Evolutionary conservation across 306 rosid species (phyloP).

Genomic region (Vigna hirtella): DNA sequence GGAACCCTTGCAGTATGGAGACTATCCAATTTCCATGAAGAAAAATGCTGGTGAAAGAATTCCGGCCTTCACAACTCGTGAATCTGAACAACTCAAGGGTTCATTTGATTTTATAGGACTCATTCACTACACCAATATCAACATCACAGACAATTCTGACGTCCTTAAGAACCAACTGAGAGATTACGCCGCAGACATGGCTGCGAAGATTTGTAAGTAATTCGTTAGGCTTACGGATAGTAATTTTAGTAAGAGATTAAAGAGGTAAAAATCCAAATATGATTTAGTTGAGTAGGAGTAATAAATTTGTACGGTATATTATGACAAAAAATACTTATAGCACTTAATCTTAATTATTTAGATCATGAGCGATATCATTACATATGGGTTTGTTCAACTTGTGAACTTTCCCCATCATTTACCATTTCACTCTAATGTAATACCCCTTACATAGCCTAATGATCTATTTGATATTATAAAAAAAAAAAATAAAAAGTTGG

Average conservation of each 20-base stretch:
- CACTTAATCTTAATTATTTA: no score
- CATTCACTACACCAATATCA: slow-evolving; percentile 41
- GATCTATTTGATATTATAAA: background rate
- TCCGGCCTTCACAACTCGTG: slow-evolving; percentile 57
- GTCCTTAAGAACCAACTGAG: slow-evolving; percentile 43
- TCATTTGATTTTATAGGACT: slow-evolving; percentile 72
- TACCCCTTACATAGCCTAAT: background rate
- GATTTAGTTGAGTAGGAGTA: no score
- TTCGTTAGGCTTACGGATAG: background rate
- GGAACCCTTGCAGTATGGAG: slow-evolving; percentile 71
- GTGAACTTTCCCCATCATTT: background rate
- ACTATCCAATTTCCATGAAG: slow-evolving; percentile 71
- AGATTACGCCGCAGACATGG: slow-evolving; percentile 52
- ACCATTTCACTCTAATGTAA: background rate
- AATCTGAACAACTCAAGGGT: slow-evolving; percentile 60
- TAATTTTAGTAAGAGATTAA: background rate
- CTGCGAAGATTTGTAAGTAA: slow-evolving; percentile 33
- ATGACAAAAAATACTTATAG: no score
- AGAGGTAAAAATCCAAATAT: no score
- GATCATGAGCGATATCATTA: no score
- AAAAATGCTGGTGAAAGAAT: slow-evolving; percentile 59
- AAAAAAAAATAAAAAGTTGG: background rate
- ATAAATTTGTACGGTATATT: no score
- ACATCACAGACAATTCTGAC: slow-evolving; percentile 50
- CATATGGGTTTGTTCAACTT: no score